A percentile compares a stretch with the other conserved stretches of the same genome.
phyloP scores from a whole-genome alignment of 495 filamentous ascomycete genomes.

The Cenococcum geophilum region DNA sequence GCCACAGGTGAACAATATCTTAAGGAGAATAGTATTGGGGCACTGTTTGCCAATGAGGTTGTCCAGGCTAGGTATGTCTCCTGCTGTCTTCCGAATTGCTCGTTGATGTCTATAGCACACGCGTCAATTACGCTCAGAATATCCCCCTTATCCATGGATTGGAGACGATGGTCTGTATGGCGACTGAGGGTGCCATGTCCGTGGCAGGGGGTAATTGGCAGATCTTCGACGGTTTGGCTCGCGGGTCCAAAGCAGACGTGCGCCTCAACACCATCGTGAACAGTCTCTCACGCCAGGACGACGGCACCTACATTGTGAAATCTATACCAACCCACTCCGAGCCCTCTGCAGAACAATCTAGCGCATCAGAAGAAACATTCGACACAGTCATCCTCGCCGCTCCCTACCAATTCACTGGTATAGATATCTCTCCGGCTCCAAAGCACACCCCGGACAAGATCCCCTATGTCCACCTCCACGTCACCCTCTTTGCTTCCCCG shows the following conservation, averaged over 20 bases:
- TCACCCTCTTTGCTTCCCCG: constrained; percentile 81
- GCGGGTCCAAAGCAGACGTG: constrained; percentile 53
- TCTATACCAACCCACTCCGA: constrained; percentile 31
- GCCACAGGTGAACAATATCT: constrained; percentile 68
- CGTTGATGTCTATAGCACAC: constrained; percentile 49
- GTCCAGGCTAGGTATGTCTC: constrained; percentile 59
- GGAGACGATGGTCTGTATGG: constrained; percentile 91
- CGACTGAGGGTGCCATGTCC: constrained; percentile 72
- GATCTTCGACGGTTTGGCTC: constrained; percentile 80
- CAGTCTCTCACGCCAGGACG: constrained; percentile 45
- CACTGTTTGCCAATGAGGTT: constrained; percentile 69
- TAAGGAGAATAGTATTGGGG: constrained; percentile 57
- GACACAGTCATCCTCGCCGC: constrained; percentile 76
- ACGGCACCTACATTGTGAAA: constrained; percentile 49
- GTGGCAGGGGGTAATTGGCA: constrained; percentile 89
- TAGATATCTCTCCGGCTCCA: constrained; percentile 50
- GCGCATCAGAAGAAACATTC: constrained; percentile 43
- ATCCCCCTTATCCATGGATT: constrained; percentile 77
- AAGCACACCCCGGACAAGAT: constrained; percentile 57
- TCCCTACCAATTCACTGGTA: constrained; percentile 69
- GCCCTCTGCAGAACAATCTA: constrained; percentile 2
- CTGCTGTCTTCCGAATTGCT: not conserved
- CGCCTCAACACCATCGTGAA: constrained; percentile 66
- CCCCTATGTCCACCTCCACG: constrained; percentile 75
- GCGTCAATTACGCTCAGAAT: constrained; percentile 95